Base-by-base conservation (phyloP, 2,329 filamentous ascomycete genomes). In the Trichoderma asperellum region DNA sequence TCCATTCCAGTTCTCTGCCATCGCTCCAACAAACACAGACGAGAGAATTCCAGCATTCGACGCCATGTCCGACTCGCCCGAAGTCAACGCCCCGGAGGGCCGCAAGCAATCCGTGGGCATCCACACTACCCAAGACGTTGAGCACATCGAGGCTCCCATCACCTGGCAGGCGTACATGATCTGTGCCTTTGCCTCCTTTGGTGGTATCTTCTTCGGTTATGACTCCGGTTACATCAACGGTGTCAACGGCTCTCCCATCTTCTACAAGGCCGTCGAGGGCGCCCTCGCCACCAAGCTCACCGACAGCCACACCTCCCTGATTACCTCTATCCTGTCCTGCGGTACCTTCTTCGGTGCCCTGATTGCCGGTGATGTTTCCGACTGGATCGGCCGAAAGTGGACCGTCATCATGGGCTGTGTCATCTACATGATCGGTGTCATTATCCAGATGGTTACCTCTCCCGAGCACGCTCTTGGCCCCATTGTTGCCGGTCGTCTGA, bases 301-400 rank as follows among this genome's bases (percentile, higher is more conserved):
- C 47, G 79, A 83, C 53, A 78, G 79, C 72, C 75, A 87, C 77
- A 80, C 80, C 70, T 87, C 86, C 7, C 83, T 88, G 52, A 88
- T 94, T 77, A 89, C 89, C 76, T 93, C 91, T 24, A 93, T 95
- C 74, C 87, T 95, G 68, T 94, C 92, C 43, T 87, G 85, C 77
- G 88, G 89, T 79, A 93, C 92, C 75, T 95, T 94, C 85, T 91
- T 93, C 71, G 89, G 92, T 78, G 90, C 92, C 68, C 76, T 95
- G 73, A 88, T 93, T 71, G 92, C 91, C 69, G 92, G 92, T 84
- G 91, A 93, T 78, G 78, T 94, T 71, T 88, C 92, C 73, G 92
- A 96, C 78, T 86, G 84, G 79, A 88, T 92, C 69, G 92, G 92
- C 74, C 89, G 91, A 78, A 90, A 90, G 75, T 88, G 84, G 77